Conservation (phyloP, 768 basidiomycete genomes). For the Steccherinum ochraceum region DNA sequence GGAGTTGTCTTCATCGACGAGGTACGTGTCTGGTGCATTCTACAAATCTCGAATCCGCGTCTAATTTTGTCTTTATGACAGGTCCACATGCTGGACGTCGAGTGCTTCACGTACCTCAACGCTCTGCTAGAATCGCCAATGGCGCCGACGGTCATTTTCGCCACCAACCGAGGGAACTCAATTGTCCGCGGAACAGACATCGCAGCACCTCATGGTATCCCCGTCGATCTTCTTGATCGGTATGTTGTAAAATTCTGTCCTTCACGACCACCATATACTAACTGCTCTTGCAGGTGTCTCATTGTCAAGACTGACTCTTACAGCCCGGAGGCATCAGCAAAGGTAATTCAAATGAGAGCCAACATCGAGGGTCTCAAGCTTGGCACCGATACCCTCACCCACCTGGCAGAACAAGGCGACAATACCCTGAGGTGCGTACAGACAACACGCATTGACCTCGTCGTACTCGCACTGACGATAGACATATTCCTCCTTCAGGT, state of each 20-base stretch:
- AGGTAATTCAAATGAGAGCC: slow-evolving; percentile 81
- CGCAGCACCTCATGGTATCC: slow-evolving; percentile 87
- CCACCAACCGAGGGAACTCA: slow-evolving; percentile 91
- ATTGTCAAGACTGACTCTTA: slow-evolving; percentile 92
- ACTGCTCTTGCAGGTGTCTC: slow-evolving; percentile 56
- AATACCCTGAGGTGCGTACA: slow-evolving; percentile 65
- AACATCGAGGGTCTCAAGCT: slow-evolving; percentile 82
- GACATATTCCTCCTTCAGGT: slow-evolving; percentile 38
- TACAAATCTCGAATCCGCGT: neutral
- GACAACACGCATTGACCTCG: slow-evolving; percentile 4
- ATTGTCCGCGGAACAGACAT: slow-evolving; percentile 91
- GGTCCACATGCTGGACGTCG: slow-evolving; percentile 99
- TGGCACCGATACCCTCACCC: slow-evolving; percentile 69
- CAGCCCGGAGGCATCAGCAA: slow-evolving; percentile 74
- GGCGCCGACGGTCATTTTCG: slow-evolving; percentile 96
- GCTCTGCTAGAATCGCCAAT: slow-evolving; percentile 92
- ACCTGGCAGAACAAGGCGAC: slow-evolving; percentile 76
- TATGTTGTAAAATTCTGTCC: slow-evolving; percentile 28
- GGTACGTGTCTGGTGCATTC: slow-evolving; percentile 38
- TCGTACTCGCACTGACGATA: neutral
- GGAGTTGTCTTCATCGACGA: slow-evolving; percentile 99
- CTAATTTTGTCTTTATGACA: slow-evolving; percentile 21
- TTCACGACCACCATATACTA: slow-evolving; percentile 5
- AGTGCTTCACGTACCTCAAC: slow-evolving; percentile 98
- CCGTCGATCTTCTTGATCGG: slow-evolving; percentile 91